Evolutionary conservation across 2,329 filamentous ascomycete species (phyloP), one percentile per base, ranked within the genome.

Genomic region (Colletotrichum paranaense): DNA sequence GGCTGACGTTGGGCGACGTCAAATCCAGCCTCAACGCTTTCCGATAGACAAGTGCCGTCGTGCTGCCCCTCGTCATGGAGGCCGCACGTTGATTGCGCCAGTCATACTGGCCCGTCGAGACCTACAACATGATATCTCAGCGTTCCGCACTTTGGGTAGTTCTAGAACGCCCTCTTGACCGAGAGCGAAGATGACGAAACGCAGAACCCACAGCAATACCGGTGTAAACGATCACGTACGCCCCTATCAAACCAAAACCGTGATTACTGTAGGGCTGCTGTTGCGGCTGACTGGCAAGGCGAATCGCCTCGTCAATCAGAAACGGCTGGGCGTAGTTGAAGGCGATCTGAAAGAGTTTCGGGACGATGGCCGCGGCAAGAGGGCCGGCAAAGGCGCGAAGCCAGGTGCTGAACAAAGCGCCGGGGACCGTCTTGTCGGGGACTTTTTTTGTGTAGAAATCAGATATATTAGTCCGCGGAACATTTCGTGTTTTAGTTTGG

Each of bases 271-370:
- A 77, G 11, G 71, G 67, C 30, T 76, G 58, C 32, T 67, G 70
- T 56, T 77, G 74, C 4, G 77, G 72, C 52, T 67, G 72, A 2
- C 66, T 74, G 7, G 74, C 75, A 52, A 76, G 72, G 4, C 63
- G 59, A 16, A 80, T 75, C 5, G 76, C 75, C 22, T 74, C 68
- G 3, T 76, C 73, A 60, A 79, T 77, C 19, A 80, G 72, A 22
- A 80, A 77, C 1, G 78, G 78, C 59, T 79, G 78, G 16, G 75
- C 75, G 63, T 78, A 79, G 22, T 74, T 77, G 68, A 79, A 80
- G 62, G 62, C 77, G 24, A 79, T 77, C 30, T 75, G 75, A 35
- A 73, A 77, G 19, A 79, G 67, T 67, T 72, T 73, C 62, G 71
- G 67, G 42, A 72, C 16, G 38, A 73, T 57, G 11, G 56, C 60